Percentiles rank a stretch among this genome's conserved stretches.
Conservation (phyloP, 1,139 yeast species). For the Kodamaea plutei region DNA sequence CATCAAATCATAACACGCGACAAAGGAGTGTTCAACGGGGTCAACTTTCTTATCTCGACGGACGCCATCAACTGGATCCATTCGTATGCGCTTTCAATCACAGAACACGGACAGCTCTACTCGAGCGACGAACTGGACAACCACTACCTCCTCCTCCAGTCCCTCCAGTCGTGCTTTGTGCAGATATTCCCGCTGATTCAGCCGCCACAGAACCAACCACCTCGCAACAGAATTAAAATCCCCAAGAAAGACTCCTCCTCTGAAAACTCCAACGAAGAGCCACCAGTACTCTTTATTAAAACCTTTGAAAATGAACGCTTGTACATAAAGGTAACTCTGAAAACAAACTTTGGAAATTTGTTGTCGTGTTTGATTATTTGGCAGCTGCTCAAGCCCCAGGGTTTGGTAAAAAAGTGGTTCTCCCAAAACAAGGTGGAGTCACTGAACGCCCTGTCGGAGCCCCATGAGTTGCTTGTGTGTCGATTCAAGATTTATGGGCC, state of each 20-base stretch:
- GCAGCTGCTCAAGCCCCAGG: constrained; percentile 58
- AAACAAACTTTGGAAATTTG: constrained; percentile 43
- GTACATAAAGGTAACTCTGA: constrained; percentile 43
- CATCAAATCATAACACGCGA: constrained; percentile 31
- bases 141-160: constrained; percentile 32
- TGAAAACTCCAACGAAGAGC: constrained; percentile 18
- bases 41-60: constrained; percentile 33
- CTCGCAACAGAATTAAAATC: constrained; percentile 3
- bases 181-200: constrained; percentile 30
- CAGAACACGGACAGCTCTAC: constrained; percentile 34
- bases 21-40: constrained; percentile 36
- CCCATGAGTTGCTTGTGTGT: constrained; percentile 53
- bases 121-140: constrained; percentile 33
- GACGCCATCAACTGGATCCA: constrained; percentile 40
- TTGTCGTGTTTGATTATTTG: constrained; percentile 56
- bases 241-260: not conserved
- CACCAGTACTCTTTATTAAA: constrained; percentile 45
- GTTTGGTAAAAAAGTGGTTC: constrained; percentile 57
- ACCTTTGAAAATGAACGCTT: constrained; percentile 45
- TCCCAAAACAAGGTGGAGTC: constrained; percentile 28
- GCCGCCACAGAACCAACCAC: constrained; percentile 2
- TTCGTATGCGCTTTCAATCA: constrained; percentile 29
- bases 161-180: constrained; percentile 40
- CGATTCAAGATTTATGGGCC: constrained; percentile 66
- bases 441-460: too few species aligned